Percentiles rank a stretch among this genome's conserved stretches.
Evolutionary conservation across 371 early-diverging fungal species (phyloP).

Genomic region (Haplosporangium sp.): DNA sequence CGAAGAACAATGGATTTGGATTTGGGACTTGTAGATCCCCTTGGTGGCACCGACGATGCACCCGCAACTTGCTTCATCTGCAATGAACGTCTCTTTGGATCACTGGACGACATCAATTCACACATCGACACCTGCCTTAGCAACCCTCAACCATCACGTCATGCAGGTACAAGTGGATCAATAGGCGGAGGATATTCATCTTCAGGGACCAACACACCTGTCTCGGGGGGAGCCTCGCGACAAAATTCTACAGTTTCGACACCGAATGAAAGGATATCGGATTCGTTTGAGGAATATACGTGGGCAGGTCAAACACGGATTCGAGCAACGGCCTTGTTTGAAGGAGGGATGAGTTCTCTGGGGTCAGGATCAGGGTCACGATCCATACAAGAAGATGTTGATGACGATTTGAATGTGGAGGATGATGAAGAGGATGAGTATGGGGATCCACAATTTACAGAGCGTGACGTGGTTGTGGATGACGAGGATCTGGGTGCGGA

Average conservation of each 20-base stretch:
- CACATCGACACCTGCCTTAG: conserved; percentile 80
- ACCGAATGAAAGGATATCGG: conserved; percentile 22
- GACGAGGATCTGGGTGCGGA: conserved; percentile 33
- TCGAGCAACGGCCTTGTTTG: conserved; percentile 84
- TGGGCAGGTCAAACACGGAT: conserved; percentile 90
- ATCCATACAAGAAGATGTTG: conserved; percentile 71
- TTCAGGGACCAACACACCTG: conserved; percentile 27
- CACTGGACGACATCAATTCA: conserved; percentile 68
- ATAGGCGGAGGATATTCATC: conserved; percentile 7
- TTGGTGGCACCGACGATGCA: conserved; percentile 35
- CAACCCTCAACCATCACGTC: conserved; percentile 32
- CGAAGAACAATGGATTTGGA: conserved; percentile 25
- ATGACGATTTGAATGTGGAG: conserved; percentile 85
- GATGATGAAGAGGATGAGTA: conserved; percentile 79
- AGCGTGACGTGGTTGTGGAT: conserved; percentile 65
- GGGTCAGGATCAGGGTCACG: conserved; percentile 31
- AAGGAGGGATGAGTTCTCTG: conserved; percentile 75
- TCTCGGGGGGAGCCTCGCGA: conserved; percentile 26
- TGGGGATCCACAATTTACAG: conserved; percentile 80
- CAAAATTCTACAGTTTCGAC: conserved; percentile 50
- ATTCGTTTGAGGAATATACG: conserved; percentile 79
- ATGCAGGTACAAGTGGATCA: conserved; percentile 6
- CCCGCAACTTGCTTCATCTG: conserved; percentile 80
- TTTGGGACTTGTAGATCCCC: conserved; percentile 21
- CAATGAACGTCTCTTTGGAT: conserved; percentile 67